Conservation (phyloP, 2,329 filamentous ascomycete genomes). For the Teratosphaeria zuluensis region DNA sequence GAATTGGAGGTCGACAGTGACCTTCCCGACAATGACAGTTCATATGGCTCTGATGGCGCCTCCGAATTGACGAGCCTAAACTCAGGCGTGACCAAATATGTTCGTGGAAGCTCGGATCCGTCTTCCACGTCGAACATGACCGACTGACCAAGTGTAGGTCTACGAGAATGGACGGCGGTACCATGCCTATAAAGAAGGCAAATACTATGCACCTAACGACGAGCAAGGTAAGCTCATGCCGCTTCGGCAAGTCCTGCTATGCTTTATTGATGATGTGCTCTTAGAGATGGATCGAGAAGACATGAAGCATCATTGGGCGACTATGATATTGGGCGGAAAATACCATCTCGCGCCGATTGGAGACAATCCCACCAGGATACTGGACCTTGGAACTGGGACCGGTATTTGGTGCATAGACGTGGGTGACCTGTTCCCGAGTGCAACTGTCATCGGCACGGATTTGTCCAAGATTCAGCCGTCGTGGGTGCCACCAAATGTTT, state of each 20-base stretch:
- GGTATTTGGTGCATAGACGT: conserved; percentile 76
- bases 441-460: conserved; percentile 17
- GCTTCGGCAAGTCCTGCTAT: neutral
- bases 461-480: conserved; percentile 19
- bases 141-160: neutral
- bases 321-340: conserved; percentile 16
- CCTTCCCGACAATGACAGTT: conserved; percentile 15
- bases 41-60: conserved; percentile 19
- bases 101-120: conserved; percentile 9
- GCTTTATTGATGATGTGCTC: neutral
- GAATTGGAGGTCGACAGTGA: conserved; percentile 17
- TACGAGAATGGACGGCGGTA: conserved; percentile 19
- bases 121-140: conserved; percentile 2
- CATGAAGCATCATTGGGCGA: conserved; percentile 18
- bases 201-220: conserved; percentile 26
- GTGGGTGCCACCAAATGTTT: conserved; percentile 20
- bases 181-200: conserved; percentile 21
- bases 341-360: conserved; percentile 35
- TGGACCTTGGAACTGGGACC: conserved; percentile 71
- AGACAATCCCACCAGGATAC: conserved; percentile 3
- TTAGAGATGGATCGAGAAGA: conserved; percentile 22
- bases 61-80: conserved; percentile 14
- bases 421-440: conserved; percentile 15
- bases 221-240: conserved; percentile 8
- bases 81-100: conserved; percentile 4